Base-by-base conservation (phyloP, 2,329 filamentous ascomycete genomes). In the Celoporthe dispersa region DNA sequence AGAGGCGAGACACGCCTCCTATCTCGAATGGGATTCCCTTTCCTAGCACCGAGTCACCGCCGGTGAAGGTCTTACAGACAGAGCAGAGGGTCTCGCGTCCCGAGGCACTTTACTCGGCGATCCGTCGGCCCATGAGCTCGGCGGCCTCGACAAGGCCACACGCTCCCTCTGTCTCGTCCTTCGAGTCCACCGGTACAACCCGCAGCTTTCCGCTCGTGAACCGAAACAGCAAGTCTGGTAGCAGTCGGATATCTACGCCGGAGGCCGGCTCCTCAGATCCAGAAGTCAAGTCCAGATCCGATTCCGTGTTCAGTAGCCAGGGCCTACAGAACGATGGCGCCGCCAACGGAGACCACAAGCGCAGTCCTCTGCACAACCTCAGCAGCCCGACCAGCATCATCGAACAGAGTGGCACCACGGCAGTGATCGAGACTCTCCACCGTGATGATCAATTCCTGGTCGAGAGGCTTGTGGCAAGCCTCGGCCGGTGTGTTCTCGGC, bases 141-240 rank as follows among this genome's bases (percentile, higher is more conserved):
- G 80, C 79, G 22, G 79, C 80, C 2, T 76, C 78, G 1, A 78
- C 79, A 31, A 78, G 68, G 5, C 64, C 81, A 67, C 87, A 89
- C 74, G 86, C 87, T 1, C 86, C 88, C 7, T 89, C 87, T 0
- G 78, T 86, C 31, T 86, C 87, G 4, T 88, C 87, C 0, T 82
- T 88, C 70, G 85, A 86, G 61, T 90, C 88, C 0, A 84, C 81
- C 0, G 87, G 87, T 22, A 90, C 88, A 1, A 87, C 84, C 65
- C 82, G 89, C 73, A 90, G 87, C 76, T 91, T 91, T 72, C 88
- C 88, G 0, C 81, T 91, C 6, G 84, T 90, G 57, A 87, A 85
- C 74, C 87, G 83, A 22, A 85, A 82, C 72, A 76, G 81, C 11
- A 67, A 74, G 16, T 83, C 80, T 64, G 82, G 80, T 12, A 68